Percentiles rank a stretch among this genome's conserved stretches.
Conservation (phyloP, 2,329 filamentous ascomycete species). For the Cryphonectria parasitica region DNA sequence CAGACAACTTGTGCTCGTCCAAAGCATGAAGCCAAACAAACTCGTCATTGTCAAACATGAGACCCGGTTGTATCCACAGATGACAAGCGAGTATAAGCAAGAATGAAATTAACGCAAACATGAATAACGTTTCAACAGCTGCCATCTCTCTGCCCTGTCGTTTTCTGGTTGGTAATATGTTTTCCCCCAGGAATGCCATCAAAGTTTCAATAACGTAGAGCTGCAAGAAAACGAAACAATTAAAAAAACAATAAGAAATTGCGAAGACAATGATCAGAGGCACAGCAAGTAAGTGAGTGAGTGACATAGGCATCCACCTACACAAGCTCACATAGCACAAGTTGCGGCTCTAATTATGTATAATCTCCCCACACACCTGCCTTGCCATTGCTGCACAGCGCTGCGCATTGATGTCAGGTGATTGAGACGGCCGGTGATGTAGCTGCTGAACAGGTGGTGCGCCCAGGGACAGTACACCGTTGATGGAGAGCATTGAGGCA, state of each 20-base stretch:
- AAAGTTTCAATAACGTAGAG: background rate
- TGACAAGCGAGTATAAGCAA: background rate
- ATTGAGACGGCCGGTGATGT: slow-evolving; percentile 20
- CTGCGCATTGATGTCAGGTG: slow-evolving; percentile 31
- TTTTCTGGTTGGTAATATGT: background rate
- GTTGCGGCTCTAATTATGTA: slow-evolving; percentile 34
- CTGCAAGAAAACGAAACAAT: background rate
- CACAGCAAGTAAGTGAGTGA: background rate
- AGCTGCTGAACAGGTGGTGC: background rate
- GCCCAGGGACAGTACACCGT: slow-evolving; percentile 29
- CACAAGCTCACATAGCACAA: background rate
- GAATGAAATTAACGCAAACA: background rate
- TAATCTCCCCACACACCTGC: slow-evolving; percentile 42
- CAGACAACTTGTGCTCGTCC: background rate
- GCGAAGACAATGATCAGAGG: background rate
- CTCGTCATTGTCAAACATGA: background rate
- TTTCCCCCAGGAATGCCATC: background rate
- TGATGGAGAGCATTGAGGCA: slow-evolving; percentile 28
- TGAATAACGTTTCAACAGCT: background rate
- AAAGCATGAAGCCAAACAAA: background rate
- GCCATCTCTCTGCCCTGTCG: background rate
- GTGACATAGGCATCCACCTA: background rate
- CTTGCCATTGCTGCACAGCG: slow-evolving; percentile 43
- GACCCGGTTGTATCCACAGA: background rate
- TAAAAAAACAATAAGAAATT: background rate